These are phyloP conservation scores for Pleurotus ostreatus DNA, from an alignment of 768 basidiomycete genomes.

Conservation along the genomic window DNA sequence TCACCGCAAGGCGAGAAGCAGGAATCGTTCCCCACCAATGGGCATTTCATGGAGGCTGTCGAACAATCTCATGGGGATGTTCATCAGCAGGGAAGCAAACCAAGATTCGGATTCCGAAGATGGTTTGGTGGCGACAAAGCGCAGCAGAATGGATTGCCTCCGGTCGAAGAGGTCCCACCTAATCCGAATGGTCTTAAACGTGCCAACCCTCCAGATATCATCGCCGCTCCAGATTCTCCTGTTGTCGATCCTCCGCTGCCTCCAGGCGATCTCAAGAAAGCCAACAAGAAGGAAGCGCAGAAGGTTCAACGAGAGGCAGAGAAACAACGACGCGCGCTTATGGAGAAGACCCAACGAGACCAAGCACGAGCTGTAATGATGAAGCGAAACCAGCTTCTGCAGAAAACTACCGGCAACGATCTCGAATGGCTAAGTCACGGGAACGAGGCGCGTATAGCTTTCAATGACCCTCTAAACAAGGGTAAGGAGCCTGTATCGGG, in stretches of 20 bases:
- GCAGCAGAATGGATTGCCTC: conserved; percentile 56
- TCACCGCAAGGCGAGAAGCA: conserved; percentile 45
- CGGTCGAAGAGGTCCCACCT: conserved; percentile 67
- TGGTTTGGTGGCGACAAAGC: conserved; percentile 78
- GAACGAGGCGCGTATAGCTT: conserved; percentile 38
- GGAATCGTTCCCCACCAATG: conserved; percentile 37
- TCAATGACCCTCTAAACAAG: conserved; percentile 34
- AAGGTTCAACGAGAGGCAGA: conserved; percentile 78
- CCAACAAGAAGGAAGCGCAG: conserved; percentile 77
- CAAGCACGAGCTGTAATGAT: conserved; percentile 91
- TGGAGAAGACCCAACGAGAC: conserved; percentile 73
- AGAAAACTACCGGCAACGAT: conserved; percentile 49
- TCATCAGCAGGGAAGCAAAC: conserved; percentile 44
- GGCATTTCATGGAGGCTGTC: conserved; percentile 30
- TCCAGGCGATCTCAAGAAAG: conserved; percentile 63
- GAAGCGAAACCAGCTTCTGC: conserved; percentile 77
- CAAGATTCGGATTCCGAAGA: conserved; percentile 53
- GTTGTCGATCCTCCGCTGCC: conserved; percentile 30
- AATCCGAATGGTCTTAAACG: conserved; percentile 65
- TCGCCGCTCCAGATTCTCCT: conserved; percentile 62
- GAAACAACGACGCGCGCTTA: conserved; percentile 75
- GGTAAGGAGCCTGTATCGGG: conserved; percentile 56
- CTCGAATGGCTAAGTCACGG: conserved; percentile 57
- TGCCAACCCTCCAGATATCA: conserved; percentile 72
- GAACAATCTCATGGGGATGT: conserved; percentile 13